Percentiles rank a stretch among this genome's conserved stretches.
phyloP scores from a whole-genome alignment of 169 alveolate species.

The Plasmodium relictum region DNA sequence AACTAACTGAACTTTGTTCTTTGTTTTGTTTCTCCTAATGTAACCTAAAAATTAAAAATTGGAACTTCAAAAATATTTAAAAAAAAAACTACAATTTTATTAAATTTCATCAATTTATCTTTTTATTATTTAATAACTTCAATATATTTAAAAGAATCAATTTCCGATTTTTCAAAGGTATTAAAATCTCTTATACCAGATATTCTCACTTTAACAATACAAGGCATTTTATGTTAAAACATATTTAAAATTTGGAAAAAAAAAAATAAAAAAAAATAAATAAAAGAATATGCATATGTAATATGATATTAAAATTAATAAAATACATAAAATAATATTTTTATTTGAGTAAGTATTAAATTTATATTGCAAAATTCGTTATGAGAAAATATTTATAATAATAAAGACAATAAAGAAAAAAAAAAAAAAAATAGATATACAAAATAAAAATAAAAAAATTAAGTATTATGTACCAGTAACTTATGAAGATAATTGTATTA shows the following conservation, averaged over 20 bases:
- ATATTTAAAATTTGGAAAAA: background rate
- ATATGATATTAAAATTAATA: no score
- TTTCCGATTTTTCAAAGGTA: slow-evolving; percentile 71
- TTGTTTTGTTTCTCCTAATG: slow-evolving; percentile 76
- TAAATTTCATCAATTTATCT: background rate
- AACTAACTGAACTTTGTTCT: slow-evolving; percentile 61
- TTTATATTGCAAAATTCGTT: no score
- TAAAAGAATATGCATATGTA: no score
- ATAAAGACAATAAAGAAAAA: no score
- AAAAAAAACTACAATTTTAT: background rate
- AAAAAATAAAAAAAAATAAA: background rate
- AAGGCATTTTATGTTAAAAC: slow-evolving; percentile 47
- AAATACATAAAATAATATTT: no score
- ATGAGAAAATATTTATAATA: no score
- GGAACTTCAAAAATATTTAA: background rate
- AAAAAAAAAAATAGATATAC: no score
- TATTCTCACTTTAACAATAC: slow-evolving; percentile 70
- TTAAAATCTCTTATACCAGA: slow-evolving; percentile 69
- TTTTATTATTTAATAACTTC: slow-evolving; percentile 28
- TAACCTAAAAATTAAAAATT: slow-evolving; percentile 27
- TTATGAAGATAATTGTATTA: no score
- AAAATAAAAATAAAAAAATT: no score
- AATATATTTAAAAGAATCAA: slow-evolving; percentile 61
- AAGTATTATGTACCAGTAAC: no score
- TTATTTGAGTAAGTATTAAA: no score